Evolutionary conservation across 2,329 filamentous ascomycete species (phyloP), one percentile per base, ranked within the genome.

Genomic region (Claviceps sorghi): DNA sequence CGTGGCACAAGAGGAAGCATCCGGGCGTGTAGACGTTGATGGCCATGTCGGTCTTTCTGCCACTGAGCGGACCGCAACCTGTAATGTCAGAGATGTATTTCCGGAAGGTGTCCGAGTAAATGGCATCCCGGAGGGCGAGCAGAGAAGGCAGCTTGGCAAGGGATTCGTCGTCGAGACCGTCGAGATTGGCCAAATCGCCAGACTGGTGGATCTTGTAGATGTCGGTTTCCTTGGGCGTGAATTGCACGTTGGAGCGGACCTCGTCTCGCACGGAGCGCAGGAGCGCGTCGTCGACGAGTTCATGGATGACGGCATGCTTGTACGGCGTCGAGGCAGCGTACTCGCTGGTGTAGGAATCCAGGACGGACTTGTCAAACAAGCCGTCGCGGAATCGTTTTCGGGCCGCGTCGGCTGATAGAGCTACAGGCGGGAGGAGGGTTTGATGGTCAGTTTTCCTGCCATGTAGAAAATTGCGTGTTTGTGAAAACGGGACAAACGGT

Each of bases 151-250:
- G 74, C 64, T 88, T 89, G 56, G 84, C 78, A 52, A 97, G 78
- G 7, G 90, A 89, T 8, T 83, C 82, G 64, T 94, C 84, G 56
- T 95, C 88, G 44, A 98, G 79, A 26, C 93, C 93, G 68, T 96
- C 91, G 54, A 98, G 81, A 69, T 98, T 98, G 47, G 93, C 93
- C 36, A 98, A 78, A 67, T 98, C 93, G 58, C 93, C 93, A 4
- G 91, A 97, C 73, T 98, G 93, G 76, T 96, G 90, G 64, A 98
- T 97, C 71, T 94, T 95, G 79, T 98, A 98, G 61, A 98, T 98
- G 67, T 98, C 93, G 48, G 93, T 98, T 70, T 98, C 93, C 69
- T 98, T 98, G 61, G 90, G 90, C 13, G 93, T 96, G 72, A 98
- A 98, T 59, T 87, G 83, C 59, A 98, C 86, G 64, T 95, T 90